Evolutionary conservation across 2,329 filamentous ascomycete genomes (phyloP), one percentile per base, ranked within the genome.

Genomic region (Botrytis porri): DNA sequence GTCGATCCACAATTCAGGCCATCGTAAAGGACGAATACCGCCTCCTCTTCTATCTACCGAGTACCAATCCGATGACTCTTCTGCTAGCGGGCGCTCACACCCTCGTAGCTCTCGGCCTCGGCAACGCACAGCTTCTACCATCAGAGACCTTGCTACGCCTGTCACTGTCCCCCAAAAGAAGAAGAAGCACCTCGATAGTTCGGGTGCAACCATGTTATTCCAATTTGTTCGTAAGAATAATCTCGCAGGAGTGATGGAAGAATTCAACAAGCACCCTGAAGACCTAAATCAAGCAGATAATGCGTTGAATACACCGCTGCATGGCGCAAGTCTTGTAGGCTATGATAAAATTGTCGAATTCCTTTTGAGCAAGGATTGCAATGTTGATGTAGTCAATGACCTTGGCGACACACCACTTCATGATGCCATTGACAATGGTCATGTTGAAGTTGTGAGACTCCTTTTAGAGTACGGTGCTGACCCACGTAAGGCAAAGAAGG

Each of bases 391-490:
- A 78, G 85, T 90, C 73, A 90, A 92, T 78, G 90, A 93, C 78
- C 92, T 94, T 78, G 94, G 93, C 79, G 96, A 99, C 79, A 98
- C 96, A 0, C 96, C 96, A 41, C 87, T 99, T 51, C 91, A 99
- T 71, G 96, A 99, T 84, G 96, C 96, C 8, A 94, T 98, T 41
- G 96, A 98, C 78, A 99, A 99, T 79, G 93, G 93, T 1, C 95
- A 99, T 80, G 81, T 97, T 12, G 93, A 92, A 29, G 95, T 98
- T 6, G 93, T 99, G 60, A 93, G 90, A 79, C 85, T 97, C 16
- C 84, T 99, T 48, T 85, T 99, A 3, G 89, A 92, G 72, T 92
- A 95, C 73, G 95, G 95, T 18, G 95, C 97, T 20, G 97, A 99
- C 80, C 96, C 96, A 66, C 90, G 94, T 67, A 93, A 94, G 77